These are phyloP conservation scores for Crucibulum laeve DNA, from an alignment of 768 basidiomycete species.

Conservation along the genomic window DNA sequence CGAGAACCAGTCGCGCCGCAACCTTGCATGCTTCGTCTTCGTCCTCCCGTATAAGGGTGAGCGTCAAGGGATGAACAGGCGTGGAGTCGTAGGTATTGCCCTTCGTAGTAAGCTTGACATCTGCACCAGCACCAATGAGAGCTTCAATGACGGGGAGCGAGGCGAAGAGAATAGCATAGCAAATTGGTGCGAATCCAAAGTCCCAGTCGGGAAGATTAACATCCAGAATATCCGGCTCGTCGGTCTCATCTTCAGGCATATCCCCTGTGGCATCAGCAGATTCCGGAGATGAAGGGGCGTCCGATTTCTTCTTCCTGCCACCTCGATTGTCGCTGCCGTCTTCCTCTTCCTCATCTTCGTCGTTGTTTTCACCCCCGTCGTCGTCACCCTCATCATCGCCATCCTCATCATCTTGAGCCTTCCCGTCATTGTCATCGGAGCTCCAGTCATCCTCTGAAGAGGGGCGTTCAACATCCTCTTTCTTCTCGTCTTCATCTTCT, in stretches of 20 bases:
- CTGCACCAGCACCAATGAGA: constrained; percentile 44
- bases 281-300: neutral
- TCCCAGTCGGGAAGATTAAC: constrained; percentile 57
- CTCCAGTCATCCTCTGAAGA: constrained; percentile 52
- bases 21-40: constrained; percentile 35
- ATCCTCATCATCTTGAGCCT: constrained; percentile 27
- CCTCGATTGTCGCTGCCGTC: constrained; percentile 15
- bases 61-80: constrained; percentile 31
- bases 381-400: constrained; percentile 20
- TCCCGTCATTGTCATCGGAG: constrained; percentile 35
- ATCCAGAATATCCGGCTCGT: constrained; percentile 52
- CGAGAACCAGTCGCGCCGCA: constrained; percentile 33
- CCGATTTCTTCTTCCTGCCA: constrained; percentile 9
- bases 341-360: constrained; percentile 17
- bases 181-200: constrained; percentile 46
- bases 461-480: constrained; percentile 20
- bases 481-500: constrained; percentile 19
- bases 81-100: constrained; percentile 15
- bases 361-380: constrained; percentile 21
- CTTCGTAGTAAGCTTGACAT: constrained; percentile 31
- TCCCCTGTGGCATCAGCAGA: constrained; percentile 19
- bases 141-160: constrained; percentile 39
- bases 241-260: constrained; percentile 43
- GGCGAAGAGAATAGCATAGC: constrained; percentile 45
- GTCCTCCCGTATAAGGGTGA: constrained; percentile 35